phyloP scores from a whole-genome alignment of 345 rosid species.

The Eucalyptus erythrocorys region DNA sequence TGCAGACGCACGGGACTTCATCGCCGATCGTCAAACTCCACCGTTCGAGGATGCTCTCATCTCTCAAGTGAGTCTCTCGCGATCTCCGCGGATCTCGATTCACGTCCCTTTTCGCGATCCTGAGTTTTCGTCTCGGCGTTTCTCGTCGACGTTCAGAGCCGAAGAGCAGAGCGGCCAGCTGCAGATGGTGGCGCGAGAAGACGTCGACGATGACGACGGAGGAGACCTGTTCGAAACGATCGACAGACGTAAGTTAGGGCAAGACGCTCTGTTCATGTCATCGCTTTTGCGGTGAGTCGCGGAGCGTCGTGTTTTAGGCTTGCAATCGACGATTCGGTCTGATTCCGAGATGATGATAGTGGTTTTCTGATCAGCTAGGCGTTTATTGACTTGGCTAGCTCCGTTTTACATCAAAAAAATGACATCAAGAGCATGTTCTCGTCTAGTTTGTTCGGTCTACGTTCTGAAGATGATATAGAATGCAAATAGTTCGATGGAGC shows the following conservation, averaged over 20 bases:
- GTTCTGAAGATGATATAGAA: no score
- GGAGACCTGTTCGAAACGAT: constrained; percentile 6
- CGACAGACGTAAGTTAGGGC: neutral
- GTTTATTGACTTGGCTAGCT: no score
- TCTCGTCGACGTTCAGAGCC: neutral
- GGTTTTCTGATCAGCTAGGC: no score
- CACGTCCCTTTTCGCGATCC: neutral
- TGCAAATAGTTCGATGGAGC: neutral
- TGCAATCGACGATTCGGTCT: no score
- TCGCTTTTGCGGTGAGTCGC: neutral
- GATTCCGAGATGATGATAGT: no score
- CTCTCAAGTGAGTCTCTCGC: neutral
- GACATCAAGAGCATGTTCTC: no score
- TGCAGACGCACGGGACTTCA: neutral
- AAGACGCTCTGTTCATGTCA: neutral
- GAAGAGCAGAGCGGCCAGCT: constrained; percentile 4
- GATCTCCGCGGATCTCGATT: neutral
- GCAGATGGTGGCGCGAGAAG: constrained; percentile 9
- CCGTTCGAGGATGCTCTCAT: neutral
- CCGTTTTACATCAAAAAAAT: no score
- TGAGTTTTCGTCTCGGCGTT: neutral
- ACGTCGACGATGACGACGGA: constrained; percentile 1
- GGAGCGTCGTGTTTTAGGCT: no score
- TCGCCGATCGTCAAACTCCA: neutral
- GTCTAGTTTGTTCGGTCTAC: no score